A percentile compares a stretch with the other conserved stretches of the same genome.
phyloP scores from a whole-genome alignment of 2,329 filamentous ascomycete species.

The Paraphoma sp. region DNA sequence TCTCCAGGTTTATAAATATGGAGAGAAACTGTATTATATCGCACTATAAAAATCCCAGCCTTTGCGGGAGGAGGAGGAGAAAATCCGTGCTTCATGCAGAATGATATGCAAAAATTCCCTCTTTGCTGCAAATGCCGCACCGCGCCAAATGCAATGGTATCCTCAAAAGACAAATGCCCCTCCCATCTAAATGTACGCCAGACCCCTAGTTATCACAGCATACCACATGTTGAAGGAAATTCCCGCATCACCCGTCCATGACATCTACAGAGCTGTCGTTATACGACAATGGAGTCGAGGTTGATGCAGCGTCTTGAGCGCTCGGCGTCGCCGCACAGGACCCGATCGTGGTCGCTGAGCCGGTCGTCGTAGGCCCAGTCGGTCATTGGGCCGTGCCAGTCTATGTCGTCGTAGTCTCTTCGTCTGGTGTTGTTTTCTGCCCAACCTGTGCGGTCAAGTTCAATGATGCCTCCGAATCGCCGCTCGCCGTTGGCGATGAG shows the following conservation, averaged over 20 bases:
- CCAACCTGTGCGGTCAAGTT: slow-evolving; percentile 60
- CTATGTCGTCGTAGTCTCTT: slow-evolving; percentile 5
- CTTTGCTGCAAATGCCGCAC: not conserved
- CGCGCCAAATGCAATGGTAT: slow-evolving; percentile 16
- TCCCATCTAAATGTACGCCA: slow-evolving; percentile 5
- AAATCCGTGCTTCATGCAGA: not conserved
- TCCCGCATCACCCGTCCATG: slow-evolving; percentile 1
- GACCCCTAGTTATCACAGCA: not conserved
- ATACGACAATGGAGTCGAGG: slow-evolving; percentile 34
- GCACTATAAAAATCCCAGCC: too few species aligned
- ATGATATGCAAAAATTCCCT: not conserved
- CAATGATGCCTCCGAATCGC: slow-evolving; percentile 70
- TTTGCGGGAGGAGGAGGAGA: too few species aligned
- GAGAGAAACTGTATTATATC: too few species aligned
- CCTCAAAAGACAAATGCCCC: slow-evolving; percentile 2
- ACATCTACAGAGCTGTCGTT: slow-evolving; percentile 39
- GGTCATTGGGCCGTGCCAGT: slow-evolving; percentile 14
- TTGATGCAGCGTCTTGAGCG: slow-evolving; percentile 32
- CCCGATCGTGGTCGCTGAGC: slow-evolving; percentile 18
- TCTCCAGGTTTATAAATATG: too few species aligned
- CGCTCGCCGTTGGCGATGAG: slow-evolving; percentile 71
- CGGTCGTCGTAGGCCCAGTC: slow-evolving; percentile 36
- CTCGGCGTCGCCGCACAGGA: slow-evolving; percentile 17
- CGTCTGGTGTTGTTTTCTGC: slow-evolving; percentile 20
- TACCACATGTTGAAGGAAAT: slow-evolving; percentile 9